Conservation (phyloP, 176 grass and related monocot genomes). For the Tuctoria greenei region DNA sequence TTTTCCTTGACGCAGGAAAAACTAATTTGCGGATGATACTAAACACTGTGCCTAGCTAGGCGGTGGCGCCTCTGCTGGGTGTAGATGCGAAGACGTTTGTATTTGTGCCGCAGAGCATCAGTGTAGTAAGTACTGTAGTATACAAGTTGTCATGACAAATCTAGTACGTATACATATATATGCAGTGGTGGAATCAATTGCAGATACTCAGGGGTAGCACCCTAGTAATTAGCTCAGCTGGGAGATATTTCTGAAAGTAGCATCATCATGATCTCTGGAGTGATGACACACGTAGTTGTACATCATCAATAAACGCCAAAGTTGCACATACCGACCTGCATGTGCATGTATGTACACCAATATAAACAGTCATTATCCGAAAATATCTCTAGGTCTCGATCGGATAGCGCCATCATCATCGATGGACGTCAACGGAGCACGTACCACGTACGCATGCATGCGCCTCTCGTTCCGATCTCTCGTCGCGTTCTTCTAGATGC, state of each 20-base stretch:
- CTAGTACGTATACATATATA: background rate
- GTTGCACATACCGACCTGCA: background rate
- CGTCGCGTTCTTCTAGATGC: background rate
- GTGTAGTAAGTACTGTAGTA: no score
- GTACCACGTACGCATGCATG: background rate
- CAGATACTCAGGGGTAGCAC: no score
- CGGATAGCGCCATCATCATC: background rate
- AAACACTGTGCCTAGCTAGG: no score
- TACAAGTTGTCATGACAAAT: no score
- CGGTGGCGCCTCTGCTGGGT: no score
- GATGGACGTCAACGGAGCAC: background rate
- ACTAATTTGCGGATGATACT: no score
- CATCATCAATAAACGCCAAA: constrained; percentile 1
- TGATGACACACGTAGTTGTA: background rate
- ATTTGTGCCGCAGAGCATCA: no score
- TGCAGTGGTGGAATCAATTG: background rate
- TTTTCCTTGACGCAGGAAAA: no score
- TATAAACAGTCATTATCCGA: background rate
- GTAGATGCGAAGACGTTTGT: no score
- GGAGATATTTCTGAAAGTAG: background rate
- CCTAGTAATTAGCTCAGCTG: background rate
- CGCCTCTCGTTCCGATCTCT: constrained; percentile 4
- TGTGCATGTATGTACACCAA: background rate
- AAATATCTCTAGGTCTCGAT: background rate
- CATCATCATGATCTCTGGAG: background rate